Percentiles rank a stretch among this genome's conserved stretches.
phyloP scores from a whole-genome alignment of 495 filamentous ascomycete species.

The Aspergillus haitiensis region DNA sequence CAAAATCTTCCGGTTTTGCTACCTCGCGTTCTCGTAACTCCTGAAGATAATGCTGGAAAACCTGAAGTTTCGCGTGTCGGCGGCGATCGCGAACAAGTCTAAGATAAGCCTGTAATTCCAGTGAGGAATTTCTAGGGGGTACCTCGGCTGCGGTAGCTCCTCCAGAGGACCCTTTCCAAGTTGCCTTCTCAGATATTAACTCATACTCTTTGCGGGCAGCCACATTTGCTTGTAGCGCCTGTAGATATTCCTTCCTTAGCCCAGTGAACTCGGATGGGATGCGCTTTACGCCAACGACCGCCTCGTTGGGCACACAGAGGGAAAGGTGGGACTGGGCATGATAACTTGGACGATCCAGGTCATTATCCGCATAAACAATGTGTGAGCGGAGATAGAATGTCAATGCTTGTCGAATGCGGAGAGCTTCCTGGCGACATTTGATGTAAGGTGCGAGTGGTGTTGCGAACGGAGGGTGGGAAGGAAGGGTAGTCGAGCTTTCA shows the following conservation, averaged over 20 bases:
- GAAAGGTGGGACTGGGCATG: constrained; percentile 36
- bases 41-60: constrained; percentile 51
- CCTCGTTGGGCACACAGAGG: constrained; percentile 39
- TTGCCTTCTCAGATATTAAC: constrained; percentile 32
- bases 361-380: constrained; percentile 37
- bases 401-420: constrained; percentile 47
- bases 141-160: not conserved
- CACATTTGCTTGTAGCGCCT: constrained; percentile 59
- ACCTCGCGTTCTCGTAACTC: constrained; percentile 41
- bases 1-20: constrained; percentile 49
- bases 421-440: constrained; percentile 45
- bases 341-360: constrained; percentile 24
- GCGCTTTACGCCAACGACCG: constrained; percentile 38
- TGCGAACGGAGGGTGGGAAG: constrained; percentile 39
- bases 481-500: constrained; percentile 7
- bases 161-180: not conserved
- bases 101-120: constrained; percentile 52
- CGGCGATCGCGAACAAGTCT: constrained; percentile 55
- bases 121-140: constrained; percentile 26
- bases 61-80: constrained; percentile 53
- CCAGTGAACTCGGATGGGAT: constrained; percentile 42
- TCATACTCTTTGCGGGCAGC: constrained; percentile 52
- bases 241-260: constrained; percentile 53
- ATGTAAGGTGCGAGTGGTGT: constrained; percentile 49
- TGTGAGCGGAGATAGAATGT: constrained; percentile 45